Conservation (phyloP, 108 stramenopile species). For the Cylindrotheca fusiformis region DNA sequence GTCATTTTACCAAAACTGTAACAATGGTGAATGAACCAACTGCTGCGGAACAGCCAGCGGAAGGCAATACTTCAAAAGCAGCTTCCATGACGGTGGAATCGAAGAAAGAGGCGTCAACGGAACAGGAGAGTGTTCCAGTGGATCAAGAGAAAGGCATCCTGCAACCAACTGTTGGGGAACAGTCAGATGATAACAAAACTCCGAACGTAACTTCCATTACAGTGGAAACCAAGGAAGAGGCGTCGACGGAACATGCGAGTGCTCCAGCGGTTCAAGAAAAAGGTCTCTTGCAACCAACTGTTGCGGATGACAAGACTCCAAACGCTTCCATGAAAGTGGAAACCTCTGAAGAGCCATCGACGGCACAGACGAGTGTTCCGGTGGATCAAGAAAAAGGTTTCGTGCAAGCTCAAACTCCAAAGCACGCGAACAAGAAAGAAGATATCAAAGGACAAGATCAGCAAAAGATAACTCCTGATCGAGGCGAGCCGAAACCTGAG, state of each 20-base stretch:
- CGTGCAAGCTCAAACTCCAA: constrained; percentile 47
- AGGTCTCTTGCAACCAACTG: constrained; percentile 1
- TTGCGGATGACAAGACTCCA: neutral
- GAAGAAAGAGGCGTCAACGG: constrained; percentile 8
- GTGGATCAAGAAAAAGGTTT: constrained; percentile 12
- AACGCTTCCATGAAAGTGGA: constrained; percentile 15
- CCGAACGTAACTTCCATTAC: constrained; percentile 8
- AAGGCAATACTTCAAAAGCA: neutral
- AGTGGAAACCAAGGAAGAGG: constrained; percentile 16
- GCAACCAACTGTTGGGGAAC: neutral
- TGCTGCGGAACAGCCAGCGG: neutral
- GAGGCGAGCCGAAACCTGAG: constrained; percentile 6
- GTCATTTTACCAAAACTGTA: neutral
- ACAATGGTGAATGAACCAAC: constrained; percentile 8
- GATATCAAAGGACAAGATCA: constrained; percentile 8
- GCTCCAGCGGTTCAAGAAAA: constrained; percentile 9
- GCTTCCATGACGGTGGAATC: constrained; percentile 18
- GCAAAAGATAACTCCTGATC: constrained; percentile 19
- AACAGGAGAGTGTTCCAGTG: constrained; percentile 4
- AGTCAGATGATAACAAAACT: neutral
- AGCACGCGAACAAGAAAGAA: constrained; percentile 52
- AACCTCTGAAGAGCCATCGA: constrained; percentile 8
- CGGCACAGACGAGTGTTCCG: constrained; percentile 5
- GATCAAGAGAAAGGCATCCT: constrained; percentile 7
- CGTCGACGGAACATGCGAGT: constrained; percentile 2